Base-by-base conservation (phyloP, 306 rosid species). In the Quillaja saponaria region DNA sequence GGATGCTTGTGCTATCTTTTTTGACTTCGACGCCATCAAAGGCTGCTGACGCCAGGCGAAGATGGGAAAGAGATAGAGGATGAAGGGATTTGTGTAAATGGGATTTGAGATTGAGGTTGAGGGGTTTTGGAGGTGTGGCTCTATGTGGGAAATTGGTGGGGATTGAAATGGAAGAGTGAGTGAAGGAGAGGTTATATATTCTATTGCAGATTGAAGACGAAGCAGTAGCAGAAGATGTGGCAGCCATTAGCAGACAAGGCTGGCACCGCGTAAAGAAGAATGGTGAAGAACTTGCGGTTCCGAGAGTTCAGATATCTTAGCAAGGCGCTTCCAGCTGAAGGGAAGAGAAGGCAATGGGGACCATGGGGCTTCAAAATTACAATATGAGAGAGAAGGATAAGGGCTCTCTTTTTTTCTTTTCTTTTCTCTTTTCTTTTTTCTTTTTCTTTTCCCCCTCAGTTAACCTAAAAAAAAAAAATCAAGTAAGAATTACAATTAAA, bases 171-270 rank as follows among this genome's bases (percentile, higher is more conserved):
- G 79, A 65, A 56, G 86, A 54, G 73, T 65, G 76, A 6, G 79
- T 56, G 57, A 84, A 37, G 46, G 85, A 77, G 63, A 75, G 69
- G 64, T 61, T 84, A 50, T 69, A 56, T 74, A 76, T 61, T 74
- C 79, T 80, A 18, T 86, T 81, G 87, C 56, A 74, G 72, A 80
- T 35, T 37, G 81, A 66, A 57, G 90, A 77, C 14, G 87, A 85
- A 83, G 71, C 64, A 50, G 82, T 60, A 84, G 72, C 64, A 53
- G 81, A 59, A 34, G 74, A 11, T 64, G 84, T 56, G 47, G 80
- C 61, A 37, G 88, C 86, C 92, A 84, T 84, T 45, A 64, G 56
- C 12, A 35, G 71, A 59, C 6, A 49, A 66, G 20, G 69, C 63
- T 34, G 73, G 68, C 69, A 74, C 55, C 45, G 53, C 16, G 31